phyloP scores from a whole-genome alignment of 2,329 filamentous ascomycete species.

The Neophaeococcomyces mojaviensis region DNA sequence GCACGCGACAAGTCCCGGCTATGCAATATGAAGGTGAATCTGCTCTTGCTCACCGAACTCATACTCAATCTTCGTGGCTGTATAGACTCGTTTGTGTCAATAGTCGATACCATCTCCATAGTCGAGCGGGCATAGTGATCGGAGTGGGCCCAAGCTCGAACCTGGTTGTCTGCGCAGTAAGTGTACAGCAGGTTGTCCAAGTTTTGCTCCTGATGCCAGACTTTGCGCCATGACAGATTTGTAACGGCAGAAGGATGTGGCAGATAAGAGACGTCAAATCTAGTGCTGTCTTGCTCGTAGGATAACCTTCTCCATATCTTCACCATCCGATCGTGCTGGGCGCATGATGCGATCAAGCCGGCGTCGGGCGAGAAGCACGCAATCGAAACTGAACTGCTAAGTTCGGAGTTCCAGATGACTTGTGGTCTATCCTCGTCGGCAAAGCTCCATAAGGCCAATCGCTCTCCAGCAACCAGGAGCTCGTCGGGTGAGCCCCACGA shows the following conservation, averaged over 20 bases:
- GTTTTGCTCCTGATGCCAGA: constrained; percentile 67
- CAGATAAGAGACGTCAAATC: constrained; percentile 87
- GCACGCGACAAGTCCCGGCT: constrained; percentile 70
- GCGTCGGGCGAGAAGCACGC: constrained; percentile 81
- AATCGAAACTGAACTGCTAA: constrained; percentile 66
- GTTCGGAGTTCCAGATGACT: constrained; percentile 63
- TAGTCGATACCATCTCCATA: constrained; percentile 69
- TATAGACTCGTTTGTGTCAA: constrained; percentile 69
- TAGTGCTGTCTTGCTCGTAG: constrained; percentile 72
- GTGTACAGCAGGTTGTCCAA: constrained; percentile 87
- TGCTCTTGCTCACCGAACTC: constrained; percentile 35
- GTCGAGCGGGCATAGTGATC: constrained; percentile 65
- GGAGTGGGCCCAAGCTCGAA: constrained; percentile 76
- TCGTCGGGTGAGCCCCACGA: constrained; percentile 88
- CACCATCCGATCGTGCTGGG: constrained; percentile 69
- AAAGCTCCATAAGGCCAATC: constrained; percentile 61
- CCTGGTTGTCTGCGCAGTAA: constrained; percentile 68
- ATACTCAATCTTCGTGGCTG: constrained; percentile 44
- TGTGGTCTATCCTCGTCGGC: constrained; percentile 30
- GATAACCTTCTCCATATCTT: constrained; percentile 89
- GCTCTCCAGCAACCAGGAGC: constrained; percentile 66
- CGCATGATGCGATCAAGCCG: constrained; percentile 74
- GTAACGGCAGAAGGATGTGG: constrained; percentile 77
- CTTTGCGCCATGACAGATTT: constrained; percentile 75
- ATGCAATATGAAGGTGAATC: constrained; percentile 76